Evolutionary conservation across 148 eudicot genomes (phyloP).

Genomic region (Polygonum maritimum): DNA sequence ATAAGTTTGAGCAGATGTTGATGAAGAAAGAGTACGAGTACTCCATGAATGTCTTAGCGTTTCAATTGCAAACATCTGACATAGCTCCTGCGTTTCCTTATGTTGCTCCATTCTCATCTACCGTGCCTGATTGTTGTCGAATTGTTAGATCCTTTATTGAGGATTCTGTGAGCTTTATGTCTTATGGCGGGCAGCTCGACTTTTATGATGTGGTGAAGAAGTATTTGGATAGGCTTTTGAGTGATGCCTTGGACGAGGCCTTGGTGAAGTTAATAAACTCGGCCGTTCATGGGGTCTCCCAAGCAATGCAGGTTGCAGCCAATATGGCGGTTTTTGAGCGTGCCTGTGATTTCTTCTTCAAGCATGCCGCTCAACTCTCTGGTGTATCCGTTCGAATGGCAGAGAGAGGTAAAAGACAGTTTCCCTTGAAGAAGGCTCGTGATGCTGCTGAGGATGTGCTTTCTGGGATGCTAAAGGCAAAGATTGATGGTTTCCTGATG

Average conservation of each 20-base stretch:
- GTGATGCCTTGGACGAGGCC: constrained; percentile 75
- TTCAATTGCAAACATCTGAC: constrained; percentile 86
- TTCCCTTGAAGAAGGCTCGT: constrained; percentile 71
- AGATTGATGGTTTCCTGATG: constrained; percentile 77
- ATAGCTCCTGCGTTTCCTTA: constrained; percentile 85
- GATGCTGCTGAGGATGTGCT: constrained; percentile 93
- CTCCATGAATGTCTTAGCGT: constrained; percentile 87
- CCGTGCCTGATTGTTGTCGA: constrained; percentile 94
- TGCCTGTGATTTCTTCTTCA: constrained; percentile 95
- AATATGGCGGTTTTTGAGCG: constrained; percentile 96
- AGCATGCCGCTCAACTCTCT: constrained; percentile 92
- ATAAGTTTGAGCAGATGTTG: constrained; percentile 90
- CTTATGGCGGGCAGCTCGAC: constrained; percentile 93
- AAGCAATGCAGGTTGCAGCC: constrained; percentile 96
- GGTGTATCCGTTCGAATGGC: constrained; percentile 92
- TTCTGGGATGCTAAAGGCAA: constrained; percentile 83
- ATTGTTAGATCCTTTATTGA: constrained; percentile 89
- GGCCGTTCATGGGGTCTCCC: constrained; percentile 73
- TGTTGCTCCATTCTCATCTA: constrained; percentile 88
- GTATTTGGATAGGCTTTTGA: constrained; percentile 81
- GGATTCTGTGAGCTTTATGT: constrained; percentile 96
- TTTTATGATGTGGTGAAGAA: constrained; percentile 89
- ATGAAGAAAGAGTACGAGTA: constrained; percentile 98
- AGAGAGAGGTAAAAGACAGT: constrained; percentile 78
- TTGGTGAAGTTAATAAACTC: constrained; percentile 60